These are phyloP conservation scores for Tetrastigma voinierianum DNA, from an alignment of 164 flowering plant species.

Conservation along the genomic window DNA sequence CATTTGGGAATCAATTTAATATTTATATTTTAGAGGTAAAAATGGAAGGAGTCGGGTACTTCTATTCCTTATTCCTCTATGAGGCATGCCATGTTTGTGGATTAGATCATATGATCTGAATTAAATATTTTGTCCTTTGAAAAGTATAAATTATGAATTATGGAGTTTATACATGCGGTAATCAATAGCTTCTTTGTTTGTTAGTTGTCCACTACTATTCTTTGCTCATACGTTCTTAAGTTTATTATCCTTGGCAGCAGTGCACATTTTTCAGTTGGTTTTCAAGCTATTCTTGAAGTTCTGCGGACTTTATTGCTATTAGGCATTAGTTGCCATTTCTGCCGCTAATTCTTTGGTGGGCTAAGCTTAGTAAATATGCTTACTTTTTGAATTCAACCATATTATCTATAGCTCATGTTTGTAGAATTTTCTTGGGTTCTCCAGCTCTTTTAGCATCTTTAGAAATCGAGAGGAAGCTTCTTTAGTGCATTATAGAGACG, in stretches of 20 bases:
- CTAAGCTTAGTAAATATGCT: constrained; percentile 48
- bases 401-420: not conserved
- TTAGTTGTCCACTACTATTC: constrained; percentile 12
- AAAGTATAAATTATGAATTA: not conserved
- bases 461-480: no score
- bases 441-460: no score
- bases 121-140: not conserved
- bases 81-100: not conserved
- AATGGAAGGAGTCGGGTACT: no score
- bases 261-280: constrained; percentile 69
- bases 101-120: not conserved
- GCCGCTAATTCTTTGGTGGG: constrained; percentile 98
- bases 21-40: no score
- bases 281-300: constrained; percentile 99
- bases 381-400: not conserved
- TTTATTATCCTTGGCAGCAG: not conserved
- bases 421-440: not conserved
- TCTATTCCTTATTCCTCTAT: not conserved
- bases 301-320: constrained; percentile 95
- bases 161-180: not conserved
- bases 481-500: no score
- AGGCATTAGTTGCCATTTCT: constrained; percentile 92
- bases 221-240: not conserved
- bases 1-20: no score
- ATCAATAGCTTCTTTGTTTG: not conserved